These are phyloP conservation scores for Talaromyces sp. DNA, from an alignment of 2,329 filamentous ascomycete genomes.

Conservation along the genomic window DNA sequence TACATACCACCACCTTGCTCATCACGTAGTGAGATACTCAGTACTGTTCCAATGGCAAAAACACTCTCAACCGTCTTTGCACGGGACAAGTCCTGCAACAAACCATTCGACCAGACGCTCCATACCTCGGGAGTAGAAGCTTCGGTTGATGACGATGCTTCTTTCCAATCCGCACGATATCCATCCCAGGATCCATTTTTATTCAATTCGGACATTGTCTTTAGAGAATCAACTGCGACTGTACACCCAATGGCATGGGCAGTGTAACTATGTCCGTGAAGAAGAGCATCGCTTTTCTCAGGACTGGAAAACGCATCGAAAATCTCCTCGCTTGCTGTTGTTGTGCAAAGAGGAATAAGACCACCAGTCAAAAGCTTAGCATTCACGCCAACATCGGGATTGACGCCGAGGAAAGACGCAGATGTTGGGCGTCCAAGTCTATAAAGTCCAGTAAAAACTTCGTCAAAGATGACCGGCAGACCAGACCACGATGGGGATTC, in stretches of 20 bases:
- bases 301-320: conserved; percentile 71
- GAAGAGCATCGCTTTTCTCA: conserved; percentile 75
- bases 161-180: conserved; percentile 55
- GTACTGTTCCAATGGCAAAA: conserved; percentile 73
- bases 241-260: conserved; percentile 80
- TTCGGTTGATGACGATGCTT: not conserved
- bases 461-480: conserved; percentile 79
- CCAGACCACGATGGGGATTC: conserved; percentile 62
- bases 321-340: conserved; percentile 72
- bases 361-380: conserved; percentile 85
- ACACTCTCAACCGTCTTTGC: conserved; percentile 62
- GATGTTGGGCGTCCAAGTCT: conserved; percentile 74
- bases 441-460: conserved; percentile 85
- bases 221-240: conserved; percentile 70
- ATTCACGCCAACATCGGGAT: conserved; percentile 77
- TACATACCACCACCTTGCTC: conserved; percentile 48
- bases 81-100: conserved; percentile 64
- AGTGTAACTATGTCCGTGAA: conserved; percentile 87
- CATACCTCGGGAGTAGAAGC: conserved; percentile 49
- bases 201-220: conserved; percentile 63
- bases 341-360: conserved; percentile 74
- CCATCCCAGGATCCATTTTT: conserved; percentile 58
- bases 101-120: conserved; percentile 70
- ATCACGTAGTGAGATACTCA: conserved; percentile 65
- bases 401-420: conserved; percentile 67